Evolutionary conservation across 1,284 basidiomycete genomes (phyloP).

Genomic region (Cutaneotrichosporon sp.): DNA sequence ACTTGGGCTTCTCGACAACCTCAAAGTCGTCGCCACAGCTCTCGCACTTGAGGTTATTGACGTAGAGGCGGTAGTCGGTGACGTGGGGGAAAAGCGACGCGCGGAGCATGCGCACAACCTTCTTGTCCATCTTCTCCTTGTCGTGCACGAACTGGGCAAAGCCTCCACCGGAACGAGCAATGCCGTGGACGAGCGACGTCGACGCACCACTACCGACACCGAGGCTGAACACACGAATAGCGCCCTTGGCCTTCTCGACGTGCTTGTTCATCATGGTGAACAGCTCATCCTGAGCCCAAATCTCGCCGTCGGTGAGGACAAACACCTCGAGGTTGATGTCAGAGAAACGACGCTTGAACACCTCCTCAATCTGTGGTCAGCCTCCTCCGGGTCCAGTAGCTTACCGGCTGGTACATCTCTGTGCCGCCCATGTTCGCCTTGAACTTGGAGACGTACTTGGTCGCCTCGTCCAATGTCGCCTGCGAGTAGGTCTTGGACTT

Average conservation of each 20-base stretch:
- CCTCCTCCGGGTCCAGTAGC: not conserved
- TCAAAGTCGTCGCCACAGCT: conserved; percentile 26
- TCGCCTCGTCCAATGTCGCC: conserved; percentile 26
- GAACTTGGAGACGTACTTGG: conserved; percentile 25
- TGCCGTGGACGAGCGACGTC: conserved; percentile 20
- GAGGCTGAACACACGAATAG: conserved; percentile 32
- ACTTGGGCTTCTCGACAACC: conserved; percentile 19
- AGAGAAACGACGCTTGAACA: conserved; percentile 24
- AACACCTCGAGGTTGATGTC: conserved; percentile 33
- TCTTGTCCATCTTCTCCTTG: conserved; percentile 25
- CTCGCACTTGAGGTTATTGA: conserved; percentile 14
- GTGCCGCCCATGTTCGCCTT: conserved; percentile 32
- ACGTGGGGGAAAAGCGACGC: conserved; percentile 21
- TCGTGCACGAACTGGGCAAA: conserved; percentile 18
- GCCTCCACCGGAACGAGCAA: conserved; percentile 21
- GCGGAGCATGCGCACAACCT: conserved; percentile 27
- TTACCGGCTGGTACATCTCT: conserved; percentile 26
- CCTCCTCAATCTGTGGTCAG: conserved; percentile 17
- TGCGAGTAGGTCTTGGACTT: conserved; percentile 17
- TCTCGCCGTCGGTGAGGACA: conserved; percentile 39
- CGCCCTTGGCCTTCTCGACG: conserved; percentile 12
- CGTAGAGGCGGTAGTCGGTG: conserved; percentile 19
- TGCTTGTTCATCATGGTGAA: conserved; percentile 18
- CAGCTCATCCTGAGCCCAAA: conserved; percentile 28
- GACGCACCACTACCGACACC: conserved; percentile 31